Percentiles rank a stretch among this genome's conserved stretches.
phyloP scores from a whole-genome alignment of 768 basidiomycete genomes.

The Tulasnella sp. region DNA sequence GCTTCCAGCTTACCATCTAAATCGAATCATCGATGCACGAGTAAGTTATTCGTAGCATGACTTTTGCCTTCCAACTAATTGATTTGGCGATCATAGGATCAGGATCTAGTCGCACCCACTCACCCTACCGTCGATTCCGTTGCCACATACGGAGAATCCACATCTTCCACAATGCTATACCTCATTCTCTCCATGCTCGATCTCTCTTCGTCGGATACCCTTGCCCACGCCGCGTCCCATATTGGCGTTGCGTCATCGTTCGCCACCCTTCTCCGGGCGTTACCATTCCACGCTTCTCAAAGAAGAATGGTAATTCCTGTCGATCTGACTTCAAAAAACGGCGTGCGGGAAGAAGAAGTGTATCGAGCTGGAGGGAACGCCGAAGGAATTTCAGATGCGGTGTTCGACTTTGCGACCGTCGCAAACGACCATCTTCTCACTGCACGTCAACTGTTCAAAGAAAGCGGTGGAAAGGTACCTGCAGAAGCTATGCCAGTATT shows the following conservation, averaged over 20 bases:
- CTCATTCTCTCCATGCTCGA: slow-evolving; percentile 69
- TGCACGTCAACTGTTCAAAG: slow-evolving; percentile 68
- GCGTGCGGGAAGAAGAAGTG: slow-evolving; percentile 78
- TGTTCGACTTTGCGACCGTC: slow-evolving; percentile 78
- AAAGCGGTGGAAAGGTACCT: slow-evolving; percentile 53
- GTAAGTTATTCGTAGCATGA: slow-evolving; percentile 48
- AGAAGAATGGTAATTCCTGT: slow-evolving; percentile 77
- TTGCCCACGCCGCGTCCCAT: slow-evolving; percentile 81
- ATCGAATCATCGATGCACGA: slow-evolving; percentile 81
- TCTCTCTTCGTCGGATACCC: slow-evolving; percentile 51
- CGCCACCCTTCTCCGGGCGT: slow-evolving; percentile 68
- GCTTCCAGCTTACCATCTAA: slow-evolving; percentile 74
- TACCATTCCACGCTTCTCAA: slow-evolving; percentile 75
- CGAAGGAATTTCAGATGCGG: slow-evolving; percentile 71
- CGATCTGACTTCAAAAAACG: slow-evolving; percentile 77
- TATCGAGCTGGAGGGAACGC: slow-evolving; percentile 52
- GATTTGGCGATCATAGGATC: slow-evolving; percentile 53
- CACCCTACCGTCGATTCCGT: slow-evolving; percentile 71
- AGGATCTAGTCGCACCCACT: slow-evolving; percentile 64
- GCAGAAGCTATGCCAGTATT: slow-evolving; percentile 69
- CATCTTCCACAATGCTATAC: slow-evolving; percentile 77
- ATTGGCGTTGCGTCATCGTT: slow-evolving; percentile 75
- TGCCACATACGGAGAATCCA: slow-evolving; percentile 75
- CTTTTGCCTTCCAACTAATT: slow-evolving; percentile 14
- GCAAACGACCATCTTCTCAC: slow-evolving; percentile 81